Conservation (phyloP, 129 eudicot genomes). For the Flaveria bidentis region DNA sequence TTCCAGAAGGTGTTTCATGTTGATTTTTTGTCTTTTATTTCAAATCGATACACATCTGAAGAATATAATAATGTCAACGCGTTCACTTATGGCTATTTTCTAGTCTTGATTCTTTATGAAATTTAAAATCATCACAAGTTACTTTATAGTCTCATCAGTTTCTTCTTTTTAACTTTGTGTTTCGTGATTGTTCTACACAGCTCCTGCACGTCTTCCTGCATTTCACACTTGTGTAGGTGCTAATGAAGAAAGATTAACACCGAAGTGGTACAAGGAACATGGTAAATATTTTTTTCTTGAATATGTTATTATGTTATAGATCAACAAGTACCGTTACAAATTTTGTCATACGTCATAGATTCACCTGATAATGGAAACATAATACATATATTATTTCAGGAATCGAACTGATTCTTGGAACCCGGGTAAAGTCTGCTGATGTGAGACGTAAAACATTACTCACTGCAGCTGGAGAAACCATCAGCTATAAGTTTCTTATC, state of each 20-base stretch:
- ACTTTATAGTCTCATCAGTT: not conserved
- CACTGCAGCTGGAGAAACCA: slow-evolving; percentile 90
- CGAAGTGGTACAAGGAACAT: slow-evolving; percentile 92
- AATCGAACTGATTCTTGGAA: slow-evolving; percentile 13
- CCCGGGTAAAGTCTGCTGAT: slow-evolving; percentile 24
- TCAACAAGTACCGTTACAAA: not conserved
- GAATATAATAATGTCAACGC: not conserved
- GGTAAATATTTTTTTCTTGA: slow-evolving; percentile 45
- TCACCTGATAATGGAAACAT: slow-evolving; percentile 9
- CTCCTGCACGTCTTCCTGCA: slow-evolving; percentile 82
- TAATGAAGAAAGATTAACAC: slow-evolving; percentile 77
- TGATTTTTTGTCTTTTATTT: not conserved
- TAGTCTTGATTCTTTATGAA: slow-evolving; percentile 11
- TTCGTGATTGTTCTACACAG: slow-evolving; percentile 36
- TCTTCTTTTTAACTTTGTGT: not conserved
- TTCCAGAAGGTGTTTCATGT: slow-evolving; percentile 80
- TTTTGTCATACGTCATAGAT: not conserved
- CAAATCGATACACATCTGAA: not conserved
- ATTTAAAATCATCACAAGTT: not conserved
- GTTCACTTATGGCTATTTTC: not conserved
- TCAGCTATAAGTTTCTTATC: slow-evolving; percentile 88
- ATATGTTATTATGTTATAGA: not conserved
- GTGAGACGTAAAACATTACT: slow-evolving; percentile 21
- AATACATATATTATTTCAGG: slow-evolving; percentile 9
- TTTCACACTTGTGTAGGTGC: slow-evolving; percentile 97